Evolutionary conservation across 306 rosid genomes (phyloP).

Genomic region (Casuarina cunninghamiana): DNA sequence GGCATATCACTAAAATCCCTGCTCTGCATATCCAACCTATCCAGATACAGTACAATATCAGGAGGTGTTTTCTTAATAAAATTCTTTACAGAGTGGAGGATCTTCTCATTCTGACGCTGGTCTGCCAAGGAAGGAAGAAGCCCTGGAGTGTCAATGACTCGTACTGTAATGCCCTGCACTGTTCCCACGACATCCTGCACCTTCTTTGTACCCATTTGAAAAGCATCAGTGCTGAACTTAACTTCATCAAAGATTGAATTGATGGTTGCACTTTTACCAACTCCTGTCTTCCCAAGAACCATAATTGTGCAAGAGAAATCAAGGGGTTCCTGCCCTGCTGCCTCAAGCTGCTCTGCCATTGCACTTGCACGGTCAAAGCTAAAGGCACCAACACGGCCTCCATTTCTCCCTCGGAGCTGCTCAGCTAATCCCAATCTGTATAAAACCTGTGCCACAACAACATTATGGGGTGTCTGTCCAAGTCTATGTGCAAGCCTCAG

Average conservation of each 20-base stretch:
- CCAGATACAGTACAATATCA: slow-evolving; percentile 91
- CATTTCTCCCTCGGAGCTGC: slow-evolving; percentile 93
- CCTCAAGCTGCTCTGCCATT: slow-evolving; percentile 98
- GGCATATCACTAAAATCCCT: slow-evolving; percentile 98
- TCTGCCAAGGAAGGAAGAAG: slow-evolving; percentile 90
- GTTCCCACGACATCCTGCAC: slow-evolving; percentile 98
- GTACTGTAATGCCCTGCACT: slow-evolving; percentile 91
- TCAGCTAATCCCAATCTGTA: slow-evolving; percentile 95
- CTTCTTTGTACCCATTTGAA: slow-evolving; percentile 82
- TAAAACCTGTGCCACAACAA: slow-evolving; percentile 98
- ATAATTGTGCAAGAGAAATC: slow-evolving; percentile 96
- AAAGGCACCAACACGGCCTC: slow-evolving; percentile 96
- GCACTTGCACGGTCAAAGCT: slow-evolving; percentile 99
- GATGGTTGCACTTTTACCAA: slow-evolving; percentile 97
- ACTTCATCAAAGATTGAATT: slow-evolving; percentile 94
- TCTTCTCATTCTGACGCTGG: slow-evolving; percentile 87
- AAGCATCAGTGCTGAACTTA: slow-evolving; percentile 87
- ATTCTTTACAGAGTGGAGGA: slow-evolving; percentile 69
- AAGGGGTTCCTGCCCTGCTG: slow-evolving; percentile 88
- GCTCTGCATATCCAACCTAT: slow-evolving; percentile 93
- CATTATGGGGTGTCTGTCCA: slow-evolving; percentile 99
- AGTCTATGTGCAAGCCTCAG: slow-evolving; percentile 89
- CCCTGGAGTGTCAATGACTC: slow-evolving; percentile 96
- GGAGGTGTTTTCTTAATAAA: slow-evolving; percentile 93
- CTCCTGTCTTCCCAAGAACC: slow-evolving; percentile 98